Base-by-base conservation (phyloP, 345 rosid species). In the Citrus cavaleriei region DNA sequence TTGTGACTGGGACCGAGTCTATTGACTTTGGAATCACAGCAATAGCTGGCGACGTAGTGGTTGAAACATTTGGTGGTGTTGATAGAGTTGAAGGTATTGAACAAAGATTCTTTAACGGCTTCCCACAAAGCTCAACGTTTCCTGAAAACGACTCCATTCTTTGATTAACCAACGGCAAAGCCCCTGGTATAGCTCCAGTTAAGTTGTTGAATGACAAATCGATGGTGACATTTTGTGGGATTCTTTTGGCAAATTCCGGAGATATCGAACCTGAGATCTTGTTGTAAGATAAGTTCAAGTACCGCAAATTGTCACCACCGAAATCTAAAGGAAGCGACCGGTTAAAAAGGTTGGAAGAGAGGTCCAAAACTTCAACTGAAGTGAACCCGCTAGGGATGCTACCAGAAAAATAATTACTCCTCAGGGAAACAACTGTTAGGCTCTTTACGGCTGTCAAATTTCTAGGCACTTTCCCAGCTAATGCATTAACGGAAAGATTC, bases 151-250 rank as follows among this genome's bases (percentile, higher is more conserved):
- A 86, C 66, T 81, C 90, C 0, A 75, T 72, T 81, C 88, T 93
- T 83, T 90, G 97, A 79, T 90, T 88, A 4, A 83, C 83, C 88
- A 90, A 66, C 70, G 91, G 64, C n/a, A 35, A 77, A 18, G 95
- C 81, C 64, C 69, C 82, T 4, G 99, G 99, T 49, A 95, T 91
- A 64, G 92, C 83, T 27, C 98, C 99, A 21, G 95, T 93, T 16
- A 95, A 84, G 74, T 92, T 93, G 86, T 95, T 95, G 85, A 91
- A 93, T 0, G 98, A 91, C 72, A 95, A 87, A 83, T 95, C 98
- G 40, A 93, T 49, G 27, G 92, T 89, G 22, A 90, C 84, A 63
- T 87, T 91, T 27, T 60, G 78, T 22, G 97, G 92, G 51, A 92
- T 69, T n/a, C 80, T 75, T 74, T 85, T 78, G 7, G 90, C 93